Evolutionary conservation across 257 asterid species (phyloP), one percentile per base, ranked within the genome.

Genomic region (Vinca minor): DNA sequence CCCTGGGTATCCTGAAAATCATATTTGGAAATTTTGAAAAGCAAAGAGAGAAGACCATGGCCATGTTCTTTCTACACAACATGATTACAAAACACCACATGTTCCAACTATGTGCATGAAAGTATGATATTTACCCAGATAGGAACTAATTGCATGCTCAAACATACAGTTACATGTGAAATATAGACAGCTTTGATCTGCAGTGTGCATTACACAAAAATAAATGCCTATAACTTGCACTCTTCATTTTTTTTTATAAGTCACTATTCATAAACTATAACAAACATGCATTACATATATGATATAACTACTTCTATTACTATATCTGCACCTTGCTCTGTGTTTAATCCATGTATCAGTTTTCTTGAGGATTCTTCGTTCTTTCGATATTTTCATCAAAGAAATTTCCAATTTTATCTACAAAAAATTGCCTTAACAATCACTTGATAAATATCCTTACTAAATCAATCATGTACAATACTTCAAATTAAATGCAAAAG

Each of bases 1-100:
- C 74, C 67, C 21, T 72, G 32, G 53, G 77, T 74, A 74, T 72
- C 84, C 98, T 91, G 82, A 66, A 71, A 80, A 47, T 52, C 60
- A 64, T 64, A 65, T 35, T 18, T 41, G 7, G 60, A 49, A 62
- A 26, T 57, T 71, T 13, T n/a, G 60, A 52, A 36, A 38, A 53
- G 28, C 21, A 13, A 20, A 55, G 13, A 61, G 23, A n/a, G n/a
- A n/a, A n/a, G 36, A 44, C 26, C 44, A n/a, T 20, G 26, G 1
- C 17, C 44, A 5, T 23, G 21, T 45, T 63, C 67, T 45, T n/a
- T 20, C 18, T 12, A 45, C 17, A 25, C 28, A 47, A 60, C n/a
- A n/a, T n/a, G 34, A 10, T 23, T 14, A n/a, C 53, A 63, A 18
- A 12, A 36, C n/a, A 35, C 32, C 28, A 59, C 35, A 10, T 31